Conservation (phyloP, 202 grass and related monocot species). For the Zoysia matrella region DNA sequence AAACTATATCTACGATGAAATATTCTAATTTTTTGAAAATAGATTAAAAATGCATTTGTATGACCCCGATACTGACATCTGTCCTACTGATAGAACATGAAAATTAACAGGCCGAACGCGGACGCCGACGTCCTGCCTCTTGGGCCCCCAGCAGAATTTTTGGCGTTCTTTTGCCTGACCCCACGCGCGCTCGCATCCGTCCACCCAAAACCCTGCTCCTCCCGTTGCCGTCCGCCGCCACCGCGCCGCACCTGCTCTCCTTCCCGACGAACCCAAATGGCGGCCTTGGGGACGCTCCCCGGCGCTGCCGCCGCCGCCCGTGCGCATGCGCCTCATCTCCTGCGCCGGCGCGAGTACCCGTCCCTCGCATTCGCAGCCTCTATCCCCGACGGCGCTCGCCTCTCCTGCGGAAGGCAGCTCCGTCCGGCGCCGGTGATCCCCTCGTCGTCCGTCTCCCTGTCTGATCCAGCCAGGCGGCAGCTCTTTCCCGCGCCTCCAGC, state of each 20-base stretch:
- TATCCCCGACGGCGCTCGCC: slow-evolving; percentile 12
- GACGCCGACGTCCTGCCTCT: too few species aligned
- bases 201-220: background rate
- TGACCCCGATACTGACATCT: too few species aligned
- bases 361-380: slow-evolving; percentile 10
- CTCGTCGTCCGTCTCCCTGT: background rate
- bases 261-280: slow-evolving; percentile 18
- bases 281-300: slow-evolving; percentile 25
- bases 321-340: background rate
- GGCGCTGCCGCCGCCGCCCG: slow-evolving; percentile 12
- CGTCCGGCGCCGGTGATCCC: slow-evolving; percentile 12
- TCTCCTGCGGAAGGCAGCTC: slow-evolving; percentile 37
- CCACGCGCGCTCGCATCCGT: too few species aligned
- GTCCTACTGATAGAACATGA: too few species aligned
- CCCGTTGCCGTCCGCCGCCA: background rate
- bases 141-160: too few species aligned
- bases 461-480: slow-evolving; percentile 7
- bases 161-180: too few species aligned
- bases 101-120: too few species aligned
- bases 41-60: too few species aligned
- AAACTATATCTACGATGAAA: too few species aligned
- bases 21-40: too few species aligned
- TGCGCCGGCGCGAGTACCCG: background rate
- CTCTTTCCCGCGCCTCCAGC: background rate
- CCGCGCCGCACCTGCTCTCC: background rate